phyloP scores from a whole-genome alignment of 106 monocot genomes.

The Apostasia shenzhenica region DNA sequence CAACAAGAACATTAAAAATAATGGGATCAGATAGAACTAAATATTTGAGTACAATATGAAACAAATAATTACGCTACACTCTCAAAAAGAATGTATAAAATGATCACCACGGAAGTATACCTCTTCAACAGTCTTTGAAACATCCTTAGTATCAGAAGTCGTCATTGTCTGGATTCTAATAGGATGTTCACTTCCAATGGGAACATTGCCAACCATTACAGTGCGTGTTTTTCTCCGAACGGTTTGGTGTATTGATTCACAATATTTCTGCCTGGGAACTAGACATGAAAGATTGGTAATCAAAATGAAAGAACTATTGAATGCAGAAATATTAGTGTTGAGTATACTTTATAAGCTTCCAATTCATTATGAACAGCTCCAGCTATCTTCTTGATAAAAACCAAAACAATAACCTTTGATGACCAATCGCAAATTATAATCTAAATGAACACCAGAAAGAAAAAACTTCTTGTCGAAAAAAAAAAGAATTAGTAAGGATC shows the following conservation, averaged over 20 bases:
- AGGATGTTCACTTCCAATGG: slow-evolving; percentile 93
- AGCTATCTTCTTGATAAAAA: not conserved
- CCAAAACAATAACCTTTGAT: not conserved
- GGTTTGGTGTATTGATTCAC: slow-evolving; percentile 78
- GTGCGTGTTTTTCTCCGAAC: slow-evolving; percentile 88
- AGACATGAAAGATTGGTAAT: slow-evolving; percentile 4
- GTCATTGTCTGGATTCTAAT: slow-evolving; percentile 97
- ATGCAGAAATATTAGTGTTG: not conserved
- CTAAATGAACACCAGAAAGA: too few relatives aligned
- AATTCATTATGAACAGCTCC: not conserved
- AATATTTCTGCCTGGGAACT: slow-evolving; percentile 98
- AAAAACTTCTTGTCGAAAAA: too few relatives aligned
- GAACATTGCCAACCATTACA: slow-evolving; percentile 88
- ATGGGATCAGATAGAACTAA: not conserved
- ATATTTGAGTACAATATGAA: too few relatives aligned
- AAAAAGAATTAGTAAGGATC: too few relatives aligned
- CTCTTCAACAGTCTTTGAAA: slow-evolving; percentile 90
- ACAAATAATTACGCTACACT: too few relatives aligned
- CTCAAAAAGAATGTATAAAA: too few relatives aligned
- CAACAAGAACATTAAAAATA: not conserved
- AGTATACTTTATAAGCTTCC: not conserved
- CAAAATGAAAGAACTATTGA: not conserved
- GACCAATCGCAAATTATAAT: too few relatives aligned
- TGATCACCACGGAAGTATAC: slow-evolving; percentile 15
- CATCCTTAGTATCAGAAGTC: slow-evolving; percentile 96